These are phyloP conservation scores for Fraxinus americana DNA, from an alignment of 257 asterid genomes.

Conservation along the genomic window DNA sequence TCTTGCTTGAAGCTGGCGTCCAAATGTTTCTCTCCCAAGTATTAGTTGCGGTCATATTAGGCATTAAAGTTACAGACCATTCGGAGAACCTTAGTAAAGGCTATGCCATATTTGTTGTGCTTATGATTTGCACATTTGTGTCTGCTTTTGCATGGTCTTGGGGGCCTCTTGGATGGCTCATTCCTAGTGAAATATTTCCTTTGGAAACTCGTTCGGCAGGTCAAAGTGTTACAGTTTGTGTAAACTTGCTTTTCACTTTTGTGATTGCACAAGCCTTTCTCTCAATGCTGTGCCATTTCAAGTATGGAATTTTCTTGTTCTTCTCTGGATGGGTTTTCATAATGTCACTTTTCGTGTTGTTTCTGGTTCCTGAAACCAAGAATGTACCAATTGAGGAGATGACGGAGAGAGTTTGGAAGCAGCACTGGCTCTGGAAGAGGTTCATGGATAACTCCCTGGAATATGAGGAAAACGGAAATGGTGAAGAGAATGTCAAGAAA, in stretches of 20 bases:
- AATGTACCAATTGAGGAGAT: slow-evolving; percentile 93
- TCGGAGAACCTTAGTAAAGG: slow-evolving; percentile 50
- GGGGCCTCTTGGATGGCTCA: slow-evolving; percentile 98
- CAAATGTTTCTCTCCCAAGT: slow-evolving; percentile 83
- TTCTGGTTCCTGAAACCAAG: slow-evolving; percentile 90
- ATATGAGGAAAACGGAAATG: slow-evolving; percentile 25
- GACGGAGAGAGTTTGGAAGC: slow-evolving; percentile 85
- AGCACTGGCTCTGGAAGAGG: slow-evolving; percentile 93
- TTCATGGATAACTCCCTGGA: slow-evolving; percentile 48
- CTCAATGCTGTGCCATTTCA: slow-evolving; percentile 83
- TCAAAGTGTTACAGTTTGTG: slow-evolving; percentile 82
- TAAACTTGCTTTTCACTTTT: slow-evolving; percentile 73
- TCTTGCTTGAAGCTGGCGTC: slow-evolving; percentile 77
- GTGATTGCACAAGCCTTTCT: slow-evolving; percentile 88
- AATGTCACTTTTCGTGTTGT: slow-evolving; percentile 77
- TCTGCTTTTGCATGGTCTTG: slow-evolving; percentile 90
- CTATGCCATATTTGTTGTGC: slow-evolving; percentile 69
- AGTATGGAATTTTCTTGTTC: slow-evolving; percentile 82
- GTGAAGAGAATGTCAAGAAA: slow-evolving; percentile 22
- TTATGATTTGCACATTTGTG: slow-evolving; percentile 71
- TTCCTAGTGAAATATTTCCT: slow-evolving; percentile 87
- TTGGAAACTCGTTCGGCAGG: slow-evolving; percentile 87
- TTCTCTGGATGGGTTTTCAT: slow-evolving; percentile 76
- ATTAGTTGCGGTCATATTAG: slow-evolving; percentile 62
- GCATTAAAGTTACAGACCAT: slow-evolving; percentile 68